Conservation (phyloP, 2,329 filamentous ascomycete species). For the Scedosporium apiospermum region DNA sequence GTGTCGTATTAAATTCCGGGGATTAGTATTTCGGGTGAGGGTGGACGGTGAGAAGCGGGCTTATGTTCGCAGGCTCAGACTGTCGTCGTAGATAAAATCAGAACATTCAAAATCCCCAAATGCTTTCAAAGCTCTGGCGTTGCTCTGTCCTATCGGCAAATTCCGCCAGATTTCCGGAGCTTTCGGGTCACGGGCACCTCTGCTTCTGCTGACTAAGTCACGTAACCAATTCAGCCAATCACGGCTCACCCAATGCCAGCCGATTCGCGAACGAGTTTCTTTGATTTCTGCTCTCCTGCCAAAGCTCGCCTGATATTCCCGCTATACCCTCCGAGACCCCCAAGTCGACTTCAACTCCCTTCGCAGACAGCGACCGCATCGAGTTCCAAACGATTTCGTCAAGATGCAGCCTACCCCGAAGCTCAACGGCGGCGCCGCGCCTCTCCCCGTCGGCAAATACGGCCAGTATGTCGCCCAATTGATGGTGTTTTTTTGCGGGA, state of each 20-base stretch:
- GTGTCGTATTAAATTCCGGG: background rate
- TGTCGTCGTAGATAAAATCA: background rate
- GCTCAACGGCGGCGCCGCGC: constrained; percentile 21
- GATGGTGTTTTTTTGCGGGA: background rate
- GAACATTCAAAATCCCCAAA: background rate
- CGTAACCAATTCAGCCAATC: background rate
- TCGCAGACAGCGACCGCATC: constrained; percentile 1
- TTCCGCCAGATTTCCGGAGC: constrained; percentile 7
- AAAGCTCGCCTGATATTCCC: constrained; percentile 6
- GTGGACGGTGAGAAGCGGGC: background rate
- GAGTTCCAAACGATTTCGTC: background rate
- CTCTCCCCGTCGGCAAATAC: constrained; percentile 30
- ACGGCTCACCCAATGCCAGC: background rate
- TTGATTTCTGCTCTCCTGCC: background rate
- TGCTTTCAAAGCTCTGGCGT: constrained; percentile 4
- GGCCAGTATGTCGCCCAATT: constrained; percentile 28
- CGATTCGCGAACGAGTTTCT: background rate
- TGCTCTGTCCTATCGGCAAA: background rate
- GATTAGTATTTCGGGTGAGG: background rate
- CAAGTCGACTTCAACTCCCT: constrained; percentile 2
- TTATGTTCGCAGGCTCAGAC: background rate
- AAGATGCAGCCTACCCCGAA: constrained; percentile 4
- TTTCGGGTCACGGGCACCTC: background rate
- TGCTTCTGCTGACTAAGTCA: constrained; percentile 1
- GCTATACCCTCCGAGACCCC: background rate